Base-by-base conservation (phyloP, 169 alveolate genomes). In the Cryptosporidium canis region DNA sequence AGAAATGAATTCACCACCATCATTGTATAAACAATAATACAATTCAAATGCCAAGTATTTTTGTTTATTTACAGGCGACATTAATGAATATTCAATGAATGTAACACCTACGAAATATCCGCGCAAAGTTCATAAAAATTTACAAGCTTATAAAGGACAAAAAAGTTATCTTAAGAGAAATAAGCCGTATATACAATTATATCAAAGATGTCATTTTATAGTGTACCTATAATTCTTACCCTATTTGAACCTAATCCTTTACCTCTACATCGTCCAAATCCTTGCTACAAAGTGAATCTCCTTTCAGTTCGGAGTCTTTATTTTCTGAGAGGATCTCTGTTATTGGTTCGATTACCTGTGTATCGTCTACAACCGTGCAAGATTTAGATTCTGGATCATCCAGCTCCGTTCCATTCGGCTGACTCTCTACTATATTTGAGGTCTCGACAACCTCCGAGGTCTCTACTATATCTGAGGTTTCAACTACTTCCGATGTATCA, bases 81-180 rank as follows among this genome's bases (percentile, higher is more conserved):
- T 45, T 6, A 29, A 66, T 21, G 45, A 39, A 45, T 29, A 24
- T 27, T 43, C 27, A 66, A 7, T 67, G 21, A 21, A 41, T 45
- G 45, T 44, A 67, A 8, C 33, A 47, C 16, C 24, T 67, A 37
- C 21, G n/a, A 45, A 4, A 29, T 24, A 33, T 11, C 56, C 83
- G 83, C 83, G 83, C 83, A 67, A 41, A 35, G 3, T 65, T 39
- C 18, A n/a, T 18, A 65, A 65, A 65, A 63, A 65, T 35, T 31
- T 31, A 37, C 72, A 33, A 64, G 47, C 2, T 21, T 58, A 9
- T 6, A 18, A 61, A 31, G 14, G 29, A 61, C 24, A 61, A 11
- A 55, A 61, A 61, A 61, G 33, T 44, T 61, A 29, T 27, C 29
- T 61, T 29, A 9, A 61, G 33, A 39, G 45, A 61, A 61, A 61